Conservation (phyloP, 2,329 filamentous ascomycete genomes). For the Ophiocordyceps camponoti-saundersi region DNA sequence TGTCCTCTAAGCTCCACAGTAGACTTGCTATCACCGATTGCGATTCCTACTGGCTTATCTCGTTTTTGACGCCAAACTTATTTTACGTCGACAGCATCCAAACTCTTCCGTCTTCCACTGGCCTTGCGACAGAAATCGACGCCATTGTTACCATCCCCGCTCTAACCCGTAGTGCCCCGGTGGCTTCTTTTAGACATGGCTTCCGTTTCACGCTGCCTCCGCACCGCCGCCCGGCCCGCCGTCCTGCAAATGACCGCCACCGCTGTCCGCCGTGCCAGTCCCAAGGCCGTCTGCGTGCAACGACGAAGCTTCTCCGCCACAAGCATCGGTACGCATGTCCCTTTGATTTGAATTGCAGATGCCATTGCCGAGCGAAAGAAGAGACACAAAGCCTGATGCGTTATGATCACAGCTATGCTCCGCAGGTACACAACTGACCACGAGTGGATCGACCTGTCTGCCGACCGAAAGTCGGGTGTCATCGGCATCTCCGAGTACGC, state of each 20-base stretch:
- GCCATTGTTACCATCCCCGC: not conserved
- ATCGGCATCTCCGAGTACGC: slow-evolving; percentile 85
- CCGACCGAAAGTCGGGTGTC: slow-evolving; percentile 65
- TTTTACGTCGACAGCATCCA: not conserved
- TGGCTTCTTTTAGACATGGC: slow-evolving; percentile 25
- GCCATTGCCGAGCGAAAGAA: not conserved
- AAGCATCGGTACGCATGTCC: slow-evolving; percentile 14
- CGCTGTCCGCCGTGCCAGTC: slow-evolving; percentile 19
- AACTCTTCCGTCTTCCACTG: not conserved
- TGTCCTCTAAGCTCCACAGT: not conserved
- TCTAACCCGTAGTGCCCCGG: not conserved
- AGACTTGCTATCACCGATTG: not conserved
- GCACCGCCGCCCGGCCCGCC: slow-evolving; percentile 16
- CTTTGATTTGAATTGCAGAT: not conserved
- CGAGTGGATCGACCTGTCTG: slow-evolving; percentile 88
- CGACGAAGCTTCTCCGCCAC: slow-evolving; percentile 21
- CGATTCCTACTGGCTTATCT: too few relatives aligned
- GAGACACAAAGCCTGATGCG: not conserved
- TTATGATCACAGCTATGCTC: not conserved
- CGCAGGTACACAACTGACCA: slow-evolving; percentile 95
- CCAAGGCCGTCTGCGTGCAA: slow-evolving; percentile 22
- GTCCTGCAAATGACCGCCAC: slow-evolving; percentile 15
- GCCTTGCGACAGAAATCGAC: not conserved
- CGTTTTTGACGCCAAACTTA: not conserved
- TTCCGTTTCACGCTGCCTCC: slow-evolving; percentile 35